Conservation (phyloP, 352 stramenopile genomes). For the Phytophthora vignae region DNA sequence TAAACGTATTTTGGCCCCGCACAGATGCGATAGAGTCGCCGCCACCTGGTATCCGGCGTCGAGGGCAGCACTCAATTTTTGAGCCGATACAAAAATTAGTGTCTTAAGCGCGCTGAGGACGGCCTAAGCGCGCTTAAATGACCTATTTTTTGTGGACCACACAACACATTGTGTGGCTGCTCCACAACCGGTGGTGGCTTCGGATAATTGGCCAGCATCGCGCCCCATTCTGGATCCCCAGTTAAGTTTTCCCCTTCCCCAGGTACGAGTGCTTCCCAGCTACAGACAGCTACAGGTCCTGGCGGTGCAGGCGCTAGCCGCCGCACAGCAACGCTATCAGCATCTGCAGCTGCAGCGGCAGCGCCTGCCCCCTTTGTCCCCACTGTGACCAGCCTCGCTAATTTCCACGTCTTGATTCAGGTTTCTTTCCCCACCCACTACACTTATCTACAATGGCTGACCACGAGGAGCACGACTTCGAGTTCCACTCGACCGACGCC, state of each 20-base stretch:
- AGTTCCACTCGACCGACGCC: slow-evolving; percentile 95
- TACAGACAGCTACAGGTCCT: slow-evolving; percentile 4
- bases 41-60: neutral
- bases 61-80: slow-evolving; percentile 9
- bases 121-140: slow-evolving; percentile 14
- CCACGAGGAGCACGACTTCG: slow-evolving; percentile 75
- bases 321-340: no score
- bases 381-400: neutral
- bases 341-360: no score
- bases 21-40: neutral
- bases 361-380: no score
- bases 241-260: slow-evolving; percentile 51
- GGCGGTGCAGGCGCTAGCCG: slow-evolving; percentile 18
- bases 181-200: slow-evolving; percentile 4
- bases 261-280: slow-evolving; percentile 41
- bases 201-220: slow-evolving; percentile 35
- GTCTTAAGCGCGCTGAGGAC: slow-evolving; percentile 28
- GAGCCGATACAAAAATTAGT: slow-evolving; percentile 2
- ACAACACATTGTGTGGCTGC: slow-evolving; percentile 24
- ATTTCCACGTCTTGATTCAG: slow-evolving; percentile 1
- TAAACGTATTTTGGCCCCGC: no score
- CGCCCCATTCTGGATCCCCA: slow-evolving; percentile 41
- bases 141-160: no score
- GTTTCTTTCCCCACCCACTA: slow-evolving; percentile 23
- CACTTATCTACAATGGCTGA: slow-evolving; percentile 58